Percentiles rank a stretch among this genome's conserved stretches.
These are phyloP conservation scores for Coemansia sp. DNA, from an alignment of 192 early-diverging fungal species.

Conservation along the genomic window DNA sequence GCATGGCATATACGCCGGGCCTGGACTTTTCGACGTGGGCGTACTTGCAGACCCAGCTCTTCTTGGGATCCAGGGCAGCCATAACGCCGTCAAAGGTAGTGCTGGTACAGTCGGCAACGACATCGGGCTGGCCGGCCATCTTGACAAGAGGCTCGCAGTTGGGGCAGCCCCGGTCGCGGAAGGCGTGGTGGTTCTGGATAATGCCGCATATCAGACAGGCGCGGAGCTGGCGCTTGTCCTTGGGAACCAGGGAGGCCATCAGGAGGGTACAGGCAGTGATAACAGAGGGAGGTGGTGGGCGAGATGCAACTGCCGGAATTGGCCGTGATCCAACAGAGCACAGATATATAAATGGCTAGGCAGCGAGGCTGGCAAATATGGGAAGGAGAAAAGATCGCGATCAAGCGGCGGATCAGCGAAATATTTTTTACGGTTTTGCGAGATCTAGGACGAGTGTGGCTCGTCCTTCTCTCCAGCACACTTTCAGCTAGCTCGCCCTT, in stretches of 20 bases:
- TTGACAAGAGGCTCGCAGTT: constrained; percentile 75
- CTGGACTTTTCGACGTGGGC: constrained; percentile 48
- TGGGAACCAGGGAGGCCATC: constrained; percentile 51
- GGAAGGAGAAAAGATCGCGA: too few species aligned
- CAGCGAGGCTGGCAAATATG: too few species aligned
- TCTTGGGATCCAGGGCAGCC: constrained; percentile 65
- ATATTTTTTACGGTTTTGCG: not conserved
- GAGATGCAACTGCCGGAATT: too few species aligned
- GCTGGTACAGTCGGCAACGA: constrained; percentile 72
- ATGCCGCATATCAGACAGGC: constrained; percentile 77
- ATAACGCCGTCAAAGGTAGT: constrained; percentile 69
- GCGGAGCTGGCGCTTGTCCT: constrained; percentile 65
- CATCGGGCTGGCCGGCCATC: constrained; percentile 58
- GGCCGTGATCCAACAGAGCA: too few species aligned
- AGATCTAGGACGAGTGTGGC: not conserved
- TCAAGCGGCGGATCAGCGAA: too few species aligned
- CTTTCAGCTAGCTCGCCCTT: not conserved
- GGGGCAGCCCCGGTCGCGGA: constrained; percentile 67
- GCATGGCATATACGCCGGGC: constrained; percentile 70
- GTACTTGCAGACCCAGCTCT: constrained; percentile 74
- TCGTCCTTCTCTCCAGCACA: too few species aligned
- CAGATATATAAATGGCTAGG: too few species aligned
- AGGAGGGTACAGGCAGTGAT: not conserved
- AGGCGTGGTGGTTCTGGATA: constrained; percentile 68
- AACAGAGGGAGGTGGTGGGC: not conserved